Percentiles rank a stretch among this genome's conserved stretches.
Evolutionary conservation across 768 basidiomycete species (phyloP).

Genomic region (Amanita exitialis): DNA sequence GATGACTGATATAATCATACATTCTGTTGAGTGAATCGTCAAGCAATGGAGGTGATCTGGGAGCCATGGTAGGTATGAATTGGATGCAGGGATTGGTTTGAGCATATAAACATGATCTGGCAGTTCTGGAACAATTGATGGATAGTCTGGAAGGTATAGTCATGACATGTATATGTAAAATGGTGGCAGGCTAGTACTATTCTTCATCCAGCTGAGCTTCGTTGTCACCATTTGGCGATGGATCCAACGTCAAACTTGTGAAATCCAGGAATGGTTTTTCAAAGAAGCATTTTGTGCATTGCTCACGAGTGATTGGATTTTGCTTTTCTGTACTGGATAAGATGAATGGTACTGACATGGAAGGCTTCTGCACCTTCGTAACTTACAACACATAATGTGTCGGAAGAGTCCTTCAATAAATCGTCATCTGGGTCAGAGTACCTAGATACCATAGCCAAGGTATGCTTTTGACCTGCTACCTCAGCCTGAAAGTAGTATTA

Average conservation of each 20-base stretch:
- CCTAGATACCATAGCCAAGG: not conserved
- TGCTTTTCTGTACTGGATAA: not conserved
- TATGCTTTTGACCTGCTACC: not conserved
- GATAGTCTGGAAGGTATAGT: not conserved
- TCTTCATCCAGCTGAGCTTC: not conserved
- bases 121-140: not conserved
- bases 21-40: not conserved
- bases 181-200: not conserved
- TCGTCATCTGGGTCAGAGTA: slow-evolving; percentile 4
- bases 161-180: not conserved
- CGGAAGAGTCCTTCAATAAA: not conserved
- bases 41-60: not conserved
- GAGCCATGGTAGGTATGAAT: not conserved
- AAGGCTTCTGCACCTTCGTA: not conserved
- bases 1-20: not conserved
- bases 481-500: not conserved
- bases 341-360: slow-evolving; percentile 4
- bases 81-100: not conserved
- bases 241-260: no score
- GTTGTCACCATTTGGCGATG: not conserved
- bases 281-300: no score
- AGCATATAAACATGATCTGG: not conserved
- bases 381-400: not conserved
- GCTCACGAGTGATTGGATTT: not conserved
- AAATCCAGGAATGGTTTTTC: no score